Base-by-base conservation (phyloP, 2,329 filamentous ascomycete species). In the Xylogone sp. region DNA sequence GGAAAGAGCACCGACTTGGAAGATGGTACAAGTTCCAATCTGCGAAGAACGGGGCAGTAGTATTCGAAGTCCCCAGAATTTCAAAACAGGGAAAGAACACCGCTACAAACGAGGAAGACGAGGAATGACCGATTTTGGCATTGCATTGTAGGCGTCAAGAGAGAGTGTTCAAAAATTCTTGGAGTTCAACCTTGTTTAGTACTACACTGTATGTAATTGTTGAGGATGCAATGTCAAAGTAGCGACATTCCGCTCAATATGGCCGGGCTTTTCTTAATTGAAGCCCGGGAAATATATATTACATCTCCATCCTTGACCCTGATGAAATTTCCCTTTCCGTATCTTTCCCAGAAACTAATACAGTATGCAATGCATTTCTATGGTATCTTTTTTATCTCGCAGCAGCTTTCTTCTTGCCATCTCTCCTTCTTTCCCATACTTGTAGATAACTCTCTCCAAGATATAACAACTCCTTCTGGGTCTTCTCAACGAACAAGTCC, bases 401-500 rank as follows among this genome's bases (percentile, higher is more conserved):
- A 46, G 55, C 57, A 12, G 45, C 51, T 31, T 60, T 59, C 43
- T 53, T 53, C 53, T 59, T 63, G 21, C 49, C 47, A 55, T 74
- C 76, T 65, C 81, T 86, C 70, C 91, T 82, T 69, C 88, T 79
- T 75, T 97, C 94, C 94, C 94, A 97, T 43, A 99, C 83, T 81
- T 97, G 95, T 53, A 97, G 72, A 75, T 97, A 97, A 51, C 88
- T 88, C 77, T 99, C 94, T 48, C 93, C 90, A 0, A 95, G 87
- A 65, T 96, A 96, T 58, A 99, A 68, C 61, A 96, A 80, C 75
- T 99, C 93, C 56, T 83, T 88, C 70, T 93, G 87, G 19, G 94
- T 88, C 69, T 86, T 86, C 66, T 97, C 89, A 6, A 99, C 93
- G 67, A 87, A 97, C 59, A 99, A 68, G 73, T 99, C 94, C 74